phyloP scores from a whole-genome alignment of 495 filamentous ascomycete genomes.

The Penicilliopsis zonata region DNA sequence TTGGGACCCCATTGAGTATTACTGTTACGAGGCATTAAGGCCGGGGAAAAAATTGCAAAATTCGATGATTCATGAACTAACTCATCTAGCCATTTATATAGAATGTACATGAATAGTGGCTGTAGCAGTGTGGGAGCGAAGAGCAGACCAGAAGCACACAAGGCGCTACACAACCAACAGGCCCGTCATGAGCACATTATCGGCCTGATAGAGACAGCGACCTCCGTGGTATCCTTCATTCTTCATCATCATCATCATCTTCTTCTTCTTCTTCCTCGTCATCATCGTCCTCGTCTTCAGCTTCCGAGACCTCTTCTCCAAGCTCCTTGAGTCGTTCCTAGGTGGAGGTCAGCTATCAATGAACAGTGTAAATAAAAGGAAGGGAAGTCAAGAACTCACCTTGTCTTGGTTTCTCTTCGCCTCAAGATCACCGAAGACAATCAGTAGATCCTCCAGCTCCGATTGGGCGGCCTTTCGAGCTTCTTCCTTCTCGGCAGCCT shows the following conservation, averaged over 20 bases:
- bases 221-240: background rate
- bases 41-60: too few relatives aligned
- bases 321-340: constrained; percentile 62
- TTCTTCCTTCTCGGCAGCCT: constrained; percentile 45
- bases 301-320: constrained; percentile 66
- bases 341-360: constrained; percentile 14
- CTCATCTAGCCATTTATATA: too few relatives aligned
- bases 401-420: constrained; percentile 72
- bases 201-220: too few relatives aligned
- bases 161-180: too few relatives aligned
- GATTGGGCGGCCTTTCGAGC: constrained; percentile 50
- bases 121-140: too few relatives aligned
- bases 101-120: too few relatives aligned
- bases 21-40: too few relatives aligned
- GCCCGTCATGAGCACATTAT: too few relatives aligned
- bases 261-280: constrained; percentile 50
- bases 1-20: too few relatives aligned
- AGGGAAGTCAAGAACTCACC: constrained; percentile 41
- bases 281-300: constrained; percentile 59
- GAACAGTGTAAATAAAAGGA: background rate
- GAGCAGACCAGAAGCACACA: too few relatives aligned
- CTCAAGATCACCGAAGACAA: constrained; percentile 84
- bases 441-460: constrained; percentile 74
- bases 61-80: too few relatives aligned
- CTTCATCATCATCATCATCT: constrained; percentile 21